Conservation (phyloP, 2,329 filamentous ascomycete genomes). For the Sclerotiophoma versabilis region DNA sequence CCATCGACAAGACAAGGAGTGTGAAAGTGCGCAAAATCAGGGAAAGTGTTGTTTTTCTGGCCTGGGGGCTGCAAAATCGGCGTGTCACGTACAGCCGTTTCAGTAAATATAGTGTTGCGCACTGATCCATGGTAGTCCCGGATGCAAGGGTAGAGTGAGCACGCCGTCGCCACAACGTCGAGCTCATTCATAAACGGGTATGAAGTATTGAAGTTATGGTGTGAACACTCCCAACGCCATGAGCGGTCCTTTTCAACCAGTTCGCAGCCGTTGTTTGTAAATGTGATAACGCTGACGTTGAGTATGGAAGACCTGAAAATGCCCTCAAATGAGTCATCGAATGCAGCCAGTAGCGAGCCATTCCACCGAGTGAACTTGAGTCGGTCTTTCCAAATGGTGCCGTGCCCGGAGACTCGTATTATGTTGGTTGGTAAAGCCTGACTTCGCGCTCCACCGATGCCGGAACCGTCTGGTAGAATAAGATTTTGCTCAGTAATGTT, state of each 20-base stretch:
- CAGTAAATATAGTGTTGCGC: not conserved
- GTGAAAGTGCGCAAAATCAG: not conserved
- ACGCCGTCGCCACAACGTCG: not conserved
- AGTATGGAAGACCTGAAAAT: not conserved
- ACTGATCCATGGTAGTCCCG: not conserved
- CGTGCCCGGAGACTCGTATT: not conserved
- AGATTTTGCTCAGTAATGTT: not conserved
- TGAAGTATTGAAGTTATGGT: not conserved
- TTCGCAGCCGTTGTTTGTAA: not conserved
- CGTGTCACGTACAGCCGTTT: not conserved
- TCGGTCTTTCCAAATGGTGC: not conserved
- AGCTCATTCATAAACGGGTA: not conserved
- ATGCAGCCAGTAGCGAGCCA: not conserved
- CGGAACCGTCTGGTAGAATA: not conserved
- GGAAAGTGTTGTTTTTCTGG: not conserved
- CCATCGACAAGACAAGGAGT: not conserved
- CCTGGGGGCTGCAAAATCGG: not conserved
- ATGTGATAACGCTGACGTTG: not conserved
- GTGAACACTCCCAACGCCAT: not conserved
- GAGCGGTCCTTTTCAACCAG: not conserved
- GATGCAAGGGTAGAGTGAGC: not conserved
- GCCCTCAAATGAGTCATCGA: not conserved
- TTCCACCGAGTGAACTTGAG: not conserved
- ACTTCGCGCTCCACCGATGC: not conserved
- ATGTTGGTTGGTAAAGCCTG: not conserved